Base-by-base conservation (phyloP, 2,329 filamentous ascomycete species). In the Cladosporium sp. region DNA sequence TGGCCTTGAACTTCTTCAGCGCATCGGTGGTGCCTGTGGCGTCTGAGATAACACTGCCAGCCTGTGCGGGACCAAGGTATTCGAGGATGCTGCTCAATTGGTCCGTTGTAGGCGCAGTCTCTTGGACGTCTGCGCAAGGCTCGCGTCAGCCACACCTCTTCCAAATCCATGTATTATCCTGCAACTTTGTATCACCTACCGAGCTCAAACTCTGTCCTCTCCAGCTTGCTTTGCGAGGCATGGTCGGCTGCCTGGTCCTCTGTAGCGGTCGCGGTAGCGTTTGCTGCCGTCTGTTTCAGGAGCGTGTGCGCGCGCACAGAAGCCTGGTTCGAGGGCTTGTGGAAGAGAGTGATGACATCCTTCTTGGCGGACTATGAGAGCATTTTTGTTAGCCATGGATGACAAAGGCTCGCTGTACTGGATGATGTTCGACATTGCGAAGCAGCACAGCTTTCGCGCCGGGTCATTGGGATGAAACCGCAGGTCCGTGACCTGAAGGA, bases 271-370 rank as follows among this genome's bases (percentile, higher is more conserved):
- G 83, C 77, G 32, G 80, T 70, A 10, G 88, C 83, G 44, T 82
- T 82, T 44, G 86, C 84, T 22, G 87, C 87, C 32, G 83, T 80
- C 72, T 92, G 84, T 74, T 93, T 95, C 56, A 97, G 81, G 49
- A 95, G 74, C 40, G 81, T 85, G 56, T 85, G 81, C 32, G 86
- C 86, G 55, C 86, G 83, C 46, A 82, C 76, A 3, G 91, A 96
- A 58, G 85, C 78, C 18, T 86, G 81, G 50, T 81, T 80, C 63
- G 78, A 80, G 54, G 92, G 82, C 71, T 88, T 87, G 80, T 96
- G 91, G 79, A 97, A 98, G 77, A 98, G 85, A 56, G 92, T 97
- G 68, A 97, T 83, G 61, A 95, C 88, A 76, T 97, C 91, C 64
- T 76, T 77, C 74, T 74, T 48, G 18, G 52, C 41, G 16, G 40